Conservation (phyloP, 352 stramenopile genomes). For the Elongisporangium anandrum region DNA sequence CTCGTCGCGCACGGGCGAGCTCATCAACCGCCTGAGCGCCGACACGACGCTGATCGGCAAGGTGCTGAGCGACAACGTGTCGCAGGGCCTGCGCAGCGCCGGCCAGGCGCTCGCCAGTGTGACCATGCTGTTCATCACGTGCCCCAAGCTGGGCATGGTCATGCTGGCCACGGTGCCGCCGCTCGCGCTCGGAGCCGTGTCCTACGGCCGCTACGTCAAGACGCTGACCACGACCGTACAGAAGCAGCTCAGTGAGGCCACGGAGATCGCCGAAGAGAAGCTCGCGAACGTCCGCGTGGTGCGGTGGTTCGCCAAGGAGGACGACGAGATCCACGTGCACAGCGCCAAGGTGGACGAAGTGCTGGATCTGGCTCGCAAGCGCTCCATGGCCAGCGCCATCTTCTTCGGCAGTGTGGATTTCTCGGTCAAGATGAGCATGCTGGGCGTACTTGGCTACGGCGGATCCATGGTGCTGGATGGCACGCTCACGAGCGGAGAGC, state of each 20-base stretch:
- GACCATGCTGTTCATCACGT: slow-evolving; percentile 90
- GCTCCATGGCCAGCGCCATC: slow-evolving; percentile 68
- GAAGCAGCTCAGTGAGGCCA: slow-evolving; percentile 87
- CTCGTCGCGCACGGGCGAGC: slow-evolving; percentile 81
- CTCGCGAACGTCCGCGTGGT: slow-evolving; percentile 92
- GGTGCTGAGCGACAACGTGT: slow-evolving; percentile 90
- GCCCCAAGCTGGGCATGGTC: slow-evolving; percentile 85
- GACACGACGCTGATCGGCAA: slow-evolving; percentile 91
- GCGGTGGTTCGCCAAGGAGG: slow-evolving; percentile 85
- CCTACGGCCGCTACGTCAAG: slow-evolving; percentile 87
- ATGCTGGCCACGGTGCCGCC: slow-evolving; percentile 91
- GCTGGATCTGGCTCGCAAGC: slow-evolving; percentile 56
- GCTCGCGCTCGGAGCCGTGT: slow-evolving; percentile 81
- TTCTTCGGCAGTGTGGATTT: slow-evolving; percentile 87
- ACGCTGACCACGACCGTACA: slow-evolving; percentile 87
- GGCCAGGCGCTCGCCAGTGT: slow-evolving; percentile 85
- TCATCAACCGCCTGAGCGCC: slow-evolving; percentile 88
- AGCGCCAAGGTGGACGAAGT: slow-evolving; percentile 56
- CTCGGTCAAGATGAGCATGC: slow-evolving; percentile 84
- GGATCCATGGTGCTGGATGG: slow-evolving; percentile 87
- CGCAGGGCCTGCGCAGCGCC: slow-evolving; percentile 61
- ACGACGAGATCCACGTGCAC: slow-evolving; percentile 60
- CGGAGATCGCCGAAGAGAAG: slow-evolving; percentile 91
- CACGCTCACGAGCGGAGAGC: slow-evolving; percentile 83
- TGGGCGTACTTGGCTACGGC: slow-evolving; percentile 90